Evolutionary conservation across 2,329 filamentous ascomycete genomes (phyloP).

Genomic region (Exophiala bonariae): DNA sequence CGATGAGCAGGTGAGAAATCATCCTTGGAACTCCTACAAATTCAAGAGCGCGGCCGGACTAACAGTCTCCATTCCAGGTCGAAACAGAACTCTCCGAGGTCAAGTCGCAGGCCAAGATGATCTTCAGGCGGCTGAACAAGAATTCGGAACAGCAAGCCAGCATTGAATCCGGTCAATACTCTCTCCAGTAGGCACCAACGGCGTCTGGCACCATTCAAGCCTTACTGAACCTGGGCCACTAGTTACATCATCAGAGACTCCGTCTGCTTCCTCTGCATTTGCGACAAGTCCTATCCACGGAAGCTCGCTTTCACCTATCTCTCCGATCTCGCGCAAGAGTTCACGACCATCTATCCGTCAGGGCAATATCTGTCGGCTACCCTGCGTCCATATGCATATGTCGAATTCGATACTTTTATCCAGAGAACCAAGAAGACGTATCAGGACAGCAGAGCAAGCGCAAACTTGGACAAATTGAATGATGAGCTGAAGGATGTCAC

Average conservation of each 20-base stretch:
- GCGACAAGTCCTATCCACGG: constrained; percentile 89
- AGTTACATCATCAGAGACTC: constrained; percentile 83
- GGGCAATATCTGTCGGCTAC: constrained; percentile 71
- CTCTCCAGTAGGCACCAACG: constrained; percentile 70
- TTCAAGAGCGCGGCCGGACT: constrained; percentile 4
- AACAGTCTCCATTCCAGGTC: constrained; percentile 44
- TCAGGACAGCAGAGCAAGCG: constrained; percentile 83
- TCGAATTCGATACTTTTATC: constrained; percentile 98
- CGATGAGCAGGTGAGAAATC: constrained; percentile 67
- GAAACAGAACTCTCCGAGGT: constrained; percentile 79
- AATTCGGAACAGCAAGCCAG: constrained; percentile 88
- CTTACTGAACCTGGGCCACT: constrained; percentile 3
- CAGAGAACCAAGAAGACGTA: constrained; percentile 90
- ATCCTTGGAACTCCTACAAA: neutral
- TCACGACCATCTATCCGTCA: constrained; percentile 78
- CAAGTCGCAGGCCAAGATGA: constrained; percentile 86
- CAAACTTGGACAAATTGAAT: constrained; percentile 93
- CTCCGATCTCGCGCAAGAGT: constrained; percentile 85
- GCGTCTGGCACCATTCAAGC: too few species aligned
- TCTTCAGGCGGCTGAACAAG: constrained; percentile 83
- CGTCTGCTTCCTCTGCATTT: constrained; percentile 90
- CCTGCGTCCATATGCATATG: constrained; percentile 90
- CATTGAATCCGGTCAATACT: constrained; percentile 83
- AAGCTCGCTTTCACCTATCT: constrained; percentile 99
- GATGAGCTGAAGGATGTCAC: constrained; percentile 97